Conservation (phyloP, 495 filamentous ascomycete genomes). For the Annulohypoxylon moriforme region DNA sequence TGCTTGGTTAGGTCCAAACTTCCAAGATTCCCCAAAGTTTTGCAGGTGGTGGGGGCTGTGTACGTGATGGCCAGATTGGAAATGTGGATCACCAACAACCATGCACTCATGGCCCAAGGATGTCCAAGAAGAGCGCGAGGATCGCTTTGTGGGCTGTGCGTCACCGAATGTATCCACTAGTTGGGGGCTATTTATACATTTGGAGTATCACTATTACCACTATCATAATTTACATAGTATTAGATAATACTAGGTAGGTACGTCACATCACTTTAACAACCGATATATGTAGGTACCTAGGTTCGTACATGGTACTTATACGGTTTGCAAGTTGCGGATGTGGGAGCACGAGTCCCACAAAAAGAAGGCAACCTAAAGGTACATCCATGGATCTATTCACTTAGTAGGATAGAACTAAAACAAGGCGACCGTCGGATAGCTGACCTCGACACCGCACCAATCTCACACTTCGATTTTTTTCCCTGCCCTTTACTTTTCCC, state of each 20-base stretch:
- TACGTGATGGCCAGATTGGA: not conserved
- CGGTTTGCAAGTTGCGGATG: not conserved
- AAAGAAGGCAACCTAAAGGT: slow-evolving; percentile 38
- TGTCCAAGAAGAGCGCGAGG: not conserved
- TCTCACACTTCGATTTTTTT: not conserved
- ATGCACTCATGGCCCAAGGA: too few species aligned
- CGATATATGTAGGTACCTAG: not conserved
- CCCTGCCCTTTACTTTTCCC: not conserved
- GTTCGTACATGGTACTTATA: too few species aligned
- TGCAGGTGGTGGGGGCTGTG: slow-evolving; percentile 14
- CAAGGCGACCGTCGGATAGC: slow-evolving; percentile 27
- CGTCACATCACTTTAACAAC: not conserved
- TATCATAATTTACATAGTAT: slow-evolving; percentile 9
- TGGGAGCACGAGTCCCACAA: slow-evolving; percentile 5
- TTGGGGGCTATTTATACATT: slow-evolving; percentile 32
- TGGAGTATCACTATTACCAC: not conserved
- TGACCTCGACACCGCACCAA: slow-evolving; percentile 11
- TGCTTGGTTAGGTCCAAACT: too few species aligned
- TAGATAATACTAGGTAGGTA: too few species aligned
- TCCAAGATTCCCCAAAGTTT: not conserved
- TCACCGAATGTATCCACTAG: slow-evolving; percentile 30
- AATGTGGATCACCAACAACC: not conserved
- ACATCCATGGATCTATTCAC: too few species aligned
- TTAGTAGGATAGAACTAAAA: too few species aligned
- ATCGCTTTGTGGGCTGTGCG: slow-evolving; percentile 28